Evolutionary conservation across 805 yeast species (phyloP).

Genomic region (Barnettozyma populi): DNA sequence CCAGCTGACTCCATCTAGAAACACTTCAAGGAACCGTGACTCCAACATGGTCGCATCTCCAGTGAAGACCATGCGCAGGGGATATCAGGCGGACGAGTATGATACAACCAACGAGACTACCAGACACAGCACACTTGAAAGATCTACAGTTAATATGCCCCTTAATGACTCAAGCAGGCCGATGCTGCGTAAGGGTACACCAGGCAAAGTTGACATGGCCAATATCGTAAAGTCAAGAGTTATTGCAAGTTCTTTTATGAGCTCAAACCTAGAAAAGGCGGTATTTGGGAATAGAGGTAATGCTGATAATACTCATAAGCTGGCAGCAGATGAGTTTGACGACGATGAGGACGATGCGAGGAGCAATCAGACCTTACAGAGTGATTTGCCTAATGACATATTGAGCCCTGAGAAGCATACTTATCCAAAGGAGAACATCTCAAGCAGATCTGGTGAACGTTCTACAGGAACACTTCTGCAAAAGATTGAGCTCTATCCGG

Average conservation of each 20-base stretch:
- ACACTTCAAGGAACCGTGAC: slow-evolving; percentile 8
- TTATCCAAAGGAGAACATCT: slow-evolving; percentile 16
- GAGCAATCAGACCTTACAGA: slow-evolving; percentile 16
- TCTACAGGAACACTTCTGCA: slow-evolving; percentile 4
- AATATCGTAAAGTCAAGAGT: background rate
- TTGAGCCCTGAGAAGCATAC: slow-evolving; percentile 24
- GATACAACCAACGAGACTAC: slow-evolving; percentile 9
- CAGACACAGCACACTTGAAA: slow-evolving; percentile 1
- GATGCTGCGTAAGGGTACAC: slow-evolving; percentile 23
- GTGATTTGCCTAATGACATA: slow-evolving; percentile 21
- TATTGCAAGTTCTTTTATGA: slow-evolving; percentile 9
- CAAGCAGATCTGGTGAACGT: background rate
- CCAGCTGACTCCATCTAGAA: slow-evolving; percentile 19
- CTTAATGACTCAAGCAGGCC: slow-evolving; percentile 19
- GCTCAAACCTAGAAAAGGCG: slow-evolving; percentile 3
- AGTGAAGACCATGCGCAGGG: slow-evolving; percentile 17
- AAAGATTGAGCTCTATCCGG: slow-evolving; percentile 5
- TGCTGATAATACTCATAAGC: background rate
- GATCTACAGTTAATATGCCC: slow-evolving; percentile 15
- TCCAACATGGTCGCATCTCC: slow-evolving; percentile 22
- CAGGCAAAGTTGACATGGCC: slow-evolving; percentile 5
- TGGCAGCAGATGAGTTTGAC: slow-evolving; percentile 4
- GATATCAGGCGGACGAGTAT: slow-evolving; percentile 11
- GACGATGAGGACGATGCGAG: slow-evolving; percentile 6
- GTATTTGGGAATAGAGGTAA: slow-evolving; percentile 3